Conservation (phyloP, 495 filamentous ascomycete genomes). For the Aeminium ludgeri region DNA sequence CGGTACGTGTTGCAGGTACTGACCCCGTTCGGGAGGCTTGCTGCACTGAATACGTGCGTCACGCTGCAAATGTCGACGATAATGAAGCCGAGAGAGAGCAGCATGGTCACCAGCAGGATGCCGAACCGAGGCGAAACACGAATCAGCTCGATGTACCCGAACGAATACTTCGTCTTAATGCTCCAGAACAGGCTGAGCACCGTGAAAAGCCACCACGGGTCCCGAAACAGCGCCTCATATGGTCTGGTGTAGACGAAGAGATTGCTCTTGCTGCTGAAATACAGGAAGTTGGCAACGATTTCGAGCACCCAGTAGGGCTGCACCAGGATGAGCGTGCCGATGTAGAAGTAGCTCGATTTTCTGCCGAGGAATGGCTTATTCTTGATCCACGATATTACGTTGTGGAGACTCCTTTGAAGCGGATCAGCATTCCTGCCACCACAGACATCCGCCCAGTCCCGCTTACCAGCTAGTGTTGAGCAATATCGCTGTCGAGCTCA, state of each 20-base stretch:
- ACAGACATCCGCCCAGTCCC: neutral
- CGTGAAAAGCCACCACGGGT: constrained; percentile 47
- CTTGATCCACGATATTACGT: constrained; percentile 29
- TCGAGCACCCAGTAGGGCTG: constrained; percentile 27
- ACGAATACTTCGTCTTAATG: constrained; percentile 37
- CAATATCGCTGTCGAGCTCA: constrained; percentile 22
- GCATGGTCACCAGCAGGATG: constrained; percentile 38
- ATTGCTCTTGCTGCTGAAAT: constrained; percentile 21
- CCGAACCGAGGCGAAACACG: constrained; percentile 37
- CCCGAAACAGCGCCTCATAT: constrained; percentile 36
- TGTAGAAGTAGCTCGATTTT: constrained; percentile 19
- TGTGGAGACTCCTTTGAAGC: constrained; percentile 21
- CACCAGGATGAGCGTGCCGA: constrained; percentile 21
- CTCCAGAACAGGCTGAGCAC: constrained; percentile 34
- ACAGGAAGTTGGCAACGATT: constrained; percentile 26
- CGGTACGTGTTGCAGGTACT: no score
- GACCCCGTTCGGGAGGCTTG: constrained; percentile 16
- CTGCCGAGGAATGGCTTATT: constrained; percentile 23
- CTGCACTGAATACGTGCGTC: constrained; percentile 16
- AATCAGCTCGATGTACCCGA: constrained; percentile 33
- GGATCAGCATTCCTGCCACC: neutral
- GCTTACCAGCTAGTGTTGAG: constrained; percentile 14
- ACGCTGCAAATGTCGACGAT: constrained; percentile 33
- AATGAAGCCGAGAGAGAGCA: constrained; percentile 37
- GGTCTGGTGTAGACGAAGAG: constrained; percentile 35